phyloP scores from a whole-genome alignment of 2,329 filamentous ascomycete species.

The Davidsoniella neocaledoniae region DNA sequence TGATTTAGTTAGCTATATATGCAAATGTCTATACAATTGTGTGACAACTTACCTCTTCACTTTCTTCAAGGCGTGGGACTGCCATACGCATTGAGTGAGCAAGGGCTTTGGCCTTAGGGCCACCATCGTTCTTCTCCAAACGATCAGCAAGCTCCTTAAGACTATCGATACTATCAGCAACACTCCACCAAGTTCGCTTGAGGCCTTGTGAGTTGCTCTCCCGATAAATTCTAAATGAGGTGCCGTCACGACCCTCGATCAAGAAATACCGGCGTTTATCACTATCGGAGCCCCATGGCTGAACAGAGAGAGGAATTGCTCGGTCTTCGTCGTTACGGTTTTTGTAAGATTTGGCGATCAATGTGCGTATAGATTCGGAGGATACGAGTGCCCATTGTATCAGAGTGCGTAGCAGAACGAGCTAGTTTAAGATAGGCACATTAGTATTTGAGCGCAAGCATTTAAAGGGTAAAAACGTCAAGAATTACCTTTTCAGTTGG shows the following conservation, averaged over 20 bases:
- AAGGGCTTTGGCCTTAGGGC: constrained; percentile 62
- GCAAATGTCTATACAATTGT: not conserved
- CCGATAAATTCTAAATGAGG: constrained; percentile 80
- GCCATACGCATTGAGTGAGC: constrained; percentile 62
- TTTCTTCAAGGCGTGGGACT: constrained; percentile 79
- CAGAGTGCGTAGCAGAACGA: constrained; percentile 67
- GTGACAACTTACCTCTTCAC: constrained; percentile 54
- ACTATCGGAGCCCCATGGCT: constrained; percentile 78
- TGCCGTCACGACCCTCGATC: constrained; percentile 87
- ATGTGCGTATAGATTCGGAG: constrained; percentile 63
- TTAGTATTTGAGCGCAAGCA: not conserved
- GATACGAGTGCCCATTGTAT: constrained; percentile 79
- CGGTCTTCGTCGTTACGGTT: constrained; percentile 59
- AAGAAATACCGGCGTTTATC: constrained; percentile 88
- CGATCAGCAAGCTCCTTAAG: constrained; percentile 59
- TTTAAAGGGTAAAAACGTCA: not conserved
- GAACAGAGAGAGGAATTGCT: constrained; percentile 78
- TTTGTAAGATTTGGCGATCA: constrained; percentile 81
- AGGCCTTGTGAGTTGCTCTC: constrained; percentile 73
- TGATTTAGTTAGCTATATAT: not conserved
- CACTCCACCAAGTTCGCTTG: constrained; percentile 74
- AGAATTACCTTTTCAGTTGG: constrained; percentile 57
- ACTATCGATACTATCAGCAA: constrained; percentile 82
- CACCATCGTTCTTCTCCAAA: constrained; percentile 59
- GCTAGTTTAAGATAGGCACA: constrained; percentile 30